Evolutionary conservation across 2,329 filamentous ascomycete genomes (phyloP).

Genomic region (Sphaerulina vaccinii): DNA sequence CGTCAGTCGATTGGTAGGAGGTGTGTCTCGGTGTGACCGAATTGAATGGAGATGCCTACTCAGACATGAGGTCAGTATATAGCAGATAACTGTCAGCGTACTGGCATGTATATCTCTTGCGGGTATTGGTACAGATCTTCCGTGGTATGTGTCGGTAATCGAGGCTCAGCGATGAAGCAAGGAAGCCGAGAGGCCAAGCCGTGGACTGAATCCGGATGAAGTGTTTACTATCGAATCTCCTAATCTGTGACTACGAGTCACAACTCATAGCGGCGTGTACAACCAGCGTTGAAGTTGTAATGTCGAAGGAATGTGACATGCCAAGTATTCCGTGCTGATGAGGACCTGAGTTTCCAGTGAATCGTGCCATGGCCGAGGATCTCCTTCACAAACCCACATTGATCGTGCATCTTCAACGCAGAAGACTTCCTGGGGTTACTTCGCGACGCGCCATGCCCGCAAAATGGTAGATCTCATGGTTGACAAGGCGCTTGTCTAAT

Average conservation of each 20-base stretch:
- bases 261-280: constrained; percentile 15
- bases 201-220: background rate
- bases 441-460: constrained; percentile 25
- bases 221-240: background rate
- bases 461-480: constrained; percentile 18
- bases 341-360: constrained; percentile 9
- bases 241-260: constrained; percentile 2
- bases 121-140: background rate
- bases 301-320: constrained; percentile 19
- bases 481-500: constrained; percentile 14
- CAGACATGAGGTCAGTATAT: background rate
- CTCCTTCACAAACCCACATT: constrained; percentile 24
- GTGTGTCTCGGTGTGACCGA: constrained; percentile 24
- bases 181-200: background rate
- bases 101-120: background rate
- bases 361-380: constrained; percentile 27
- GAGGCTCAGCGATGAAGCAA: no score
- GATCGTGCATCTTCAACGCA: constrained; percentile 23
- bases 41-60: constrained; percentile 17
- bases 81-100: background rate
- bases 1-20: background rate
- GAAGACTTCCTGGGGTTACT: constrained; percentile 24
- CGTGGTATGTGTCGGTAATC: constrained; percentile 11
- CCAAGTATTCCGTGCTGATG: constrained; percentile 14
- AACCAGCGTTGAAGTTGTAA: constrained; percentile 11